Conservation (phyloP, 768 basidiomycete genomes). For the Lactarius psammicola region DNA sequence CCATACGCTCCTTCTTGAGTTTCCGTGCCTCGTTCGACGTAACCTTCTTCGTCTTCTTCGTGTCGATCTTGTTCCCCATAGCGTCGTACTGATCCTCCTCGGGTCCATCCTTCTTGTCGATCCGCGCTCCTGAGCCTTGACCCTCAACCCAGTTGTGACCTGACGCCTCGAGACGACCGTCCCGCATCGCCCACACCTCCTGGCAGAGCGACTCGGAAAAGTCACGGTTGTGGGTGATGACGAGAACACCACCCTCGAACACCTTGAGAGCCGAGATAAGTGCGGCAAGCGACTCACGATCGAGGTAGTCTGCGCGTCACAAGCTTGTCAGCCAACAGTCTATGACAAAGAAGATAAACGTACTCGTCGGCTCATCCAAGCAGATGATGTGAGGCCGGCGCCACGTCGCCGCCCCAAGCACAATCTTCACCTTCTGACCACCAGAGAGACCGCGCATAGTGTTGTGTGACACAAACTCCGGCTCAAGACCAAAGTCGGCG, state of each 20-base stretch:
- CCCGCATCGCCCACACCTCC: slow-evolving; percentile 99
- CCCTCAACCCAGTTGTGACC: slow-evolving; percentile 99
- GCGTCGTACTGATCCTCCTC: slow-evolving; percentile 94
- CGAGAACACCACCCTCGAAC: slow-evolving; percentile 97
- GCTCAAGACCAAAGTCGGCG: slow-evolving; percentile 97
- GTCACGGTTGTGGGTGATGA: slow-evolving; percentile 98
- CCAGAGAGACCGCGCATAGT: slow-evolving; percentile 98
- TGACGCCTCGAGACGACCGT: slow-evolving; percentile 93
- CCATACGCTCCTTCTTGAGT: slow-evolving; percentile 95
- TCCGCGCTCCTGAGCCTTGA: slow-evolving; percentile 90
- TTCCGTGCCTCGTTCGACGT: slow-evolving; percentile 83
- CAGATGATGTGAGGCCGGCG: slow-evolving; percentile 97
- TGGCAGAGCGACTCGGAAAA: slow-evolving; percentile 98
- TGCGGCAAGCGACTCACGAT: slow-evolving; percentile 98
- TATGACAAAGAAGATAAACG: slow-evolving; percentile 32
- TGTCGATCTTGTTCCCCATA: slow-evolving; percentile 95
- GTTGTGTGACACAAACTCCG: slow-evolving; percentile 99
- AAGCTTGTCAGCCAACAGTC: slow-evolving; percentile 19
- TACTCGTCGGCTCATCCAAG: slow-evolving; percentile 94
- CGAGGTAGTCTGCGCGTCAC: slow-evolving; percentile 80
- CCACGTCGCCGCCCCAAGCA: slow-evolving; percentile 98
- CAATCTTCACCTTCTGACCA: slow-evolving; percentile 99
- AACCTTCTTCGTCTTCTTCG: slow-evolving; percentile 83
- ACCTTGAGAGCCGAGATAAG: slow-evolving; percentile 97
- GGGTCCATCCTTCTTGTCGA: slow-evolving; percentile 90